Base-by-base conservation (phyloP, 495 filamentous ascomycete genomes). In the Clohesyomyces aquaticus region DNA sequence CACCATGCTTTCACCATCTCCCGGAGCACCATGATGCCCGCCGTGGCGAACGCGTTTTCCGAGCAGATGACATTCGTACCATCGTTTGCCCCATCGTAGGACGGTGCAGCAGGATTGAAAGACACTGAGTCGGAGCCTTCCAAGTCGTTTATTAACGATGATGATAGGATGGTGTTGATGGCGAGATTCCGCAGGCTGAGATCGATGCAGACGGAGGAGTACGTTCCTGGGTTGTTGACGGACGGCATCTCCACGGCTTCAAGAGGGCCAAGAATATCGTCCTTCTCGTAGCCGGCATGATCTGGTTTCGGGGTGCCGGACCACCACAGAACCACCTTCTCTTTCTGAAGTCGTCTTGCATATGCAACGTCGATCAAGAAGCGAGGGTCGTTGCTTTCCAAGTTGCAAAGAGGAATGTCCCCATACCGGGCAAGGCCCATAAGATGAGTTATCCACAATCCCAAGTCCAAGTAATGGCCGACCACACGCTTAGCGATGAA, bases 1-100 rank as follows among this genome's bases (percentile, higher is more conserved):
- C 93, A 97, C 95, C 95, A 99, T 1, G 90, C 85, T 73, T 96
- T 97, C 63, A 99, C 94, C 94, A 99, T 98, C 74, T 97, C 94
- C 4, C 94, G 87, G 2, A 99, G 79, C 14, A 98, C 94, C 21
- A 85, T 81, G 4, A 96, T 87, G 35, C 93, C 91, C 10, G 93
- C 92, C 55, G 91, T 91, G 19, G 94, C 89, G 76, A 98, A 98
- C 0, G 93, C 90, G 59, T 91, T 93, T 59, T 98, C 93, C 3
- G 93, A 87, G 67, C 90, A 91, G 3, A 97, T 82, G 23, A 88
- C 80, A 49, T 90, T 88, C 0, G 81, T 79, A 0, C 86, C 83
- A 55, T 78, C 78, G 61, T 86, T 83, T 0, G 73, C 73, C 12
- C 75, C 79, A 57, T 87, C 84, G 42, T 83, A 82, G n/a, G 80